Conservation (phyloP, 2,329 filamentous ascomycete genomes). For the Endocalyx cinctus region DNA sequence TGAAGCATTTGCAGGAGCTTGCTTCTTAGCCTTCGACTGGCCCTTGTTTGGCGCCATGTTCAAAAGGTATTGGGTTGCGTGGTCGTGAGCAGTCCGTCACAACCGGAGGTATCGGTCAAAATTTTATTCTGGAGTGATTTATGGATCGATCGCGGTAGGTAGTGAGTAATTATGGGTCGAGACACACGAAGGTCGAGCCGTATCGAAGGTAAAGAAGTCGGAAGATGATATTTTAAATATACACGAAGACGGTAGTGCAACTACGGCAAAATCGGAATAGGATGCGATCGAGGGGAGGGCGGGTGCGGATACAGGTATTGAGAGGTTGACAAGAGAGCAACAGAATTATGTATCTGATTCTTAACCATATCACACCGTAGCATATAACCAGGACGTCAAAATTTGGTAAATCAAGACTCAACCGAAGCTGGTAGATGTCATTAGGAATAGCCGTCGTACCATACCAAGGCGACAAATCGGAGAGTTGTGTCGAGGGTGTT, state of each 20-base stretch:
- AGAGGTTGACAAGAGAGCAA: too few relatives aligned
- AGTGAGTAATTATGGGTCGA: too few relatives aligned
- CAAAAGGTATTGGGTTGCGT: conserved; percentile 3
- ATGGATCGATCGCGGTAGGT: too few relatives aligned
- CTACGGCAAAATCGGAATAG: too few relatives aligned
- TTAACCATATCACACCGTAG: conserved; percentile 5
- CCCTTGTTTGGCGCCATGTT: conserved; percentile 25
- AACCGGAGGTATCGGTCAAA: conserved; percentile 6
- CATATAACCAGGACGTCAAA: conserved; percentile 19
- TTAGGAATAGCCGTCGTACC: conserved; percentile 17
- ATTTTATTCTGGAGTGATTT: conserved; percentile 2
- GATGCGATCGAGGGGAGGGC: too few relatives aligned
- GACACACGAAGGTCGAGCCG: too few relatives aligned
- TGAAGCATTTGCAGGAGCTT: conserved; percentile 16
- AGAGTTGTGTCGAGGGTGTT: too few relatives aligned
- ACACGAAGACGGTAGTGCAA: too few relatives aligned
- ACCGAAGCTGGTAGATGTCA: conserved; percentile 22
- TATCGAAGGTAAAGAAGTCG: too few relatives aligned
- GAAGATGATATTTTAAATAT: too few relatives aligned
- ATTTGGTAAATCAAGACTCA: conserved; percentile 25
- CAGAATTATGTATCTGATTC: conserved; percentile 2
- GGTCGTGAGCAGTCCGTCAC: conserved; percentile 1
- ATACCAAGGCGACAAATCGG: too few relatives aligned
- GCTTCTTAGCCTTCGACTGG: conserved; percentile 20
- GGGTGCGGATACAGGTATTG: too few relatives aligned